A percentile compares a stretch with the other conserved stretches of the same genome.
phyloP scores from a whole-genome alignment of 2,329 filamentous ascomycete species.

The Didymella lethalis region DNA sequence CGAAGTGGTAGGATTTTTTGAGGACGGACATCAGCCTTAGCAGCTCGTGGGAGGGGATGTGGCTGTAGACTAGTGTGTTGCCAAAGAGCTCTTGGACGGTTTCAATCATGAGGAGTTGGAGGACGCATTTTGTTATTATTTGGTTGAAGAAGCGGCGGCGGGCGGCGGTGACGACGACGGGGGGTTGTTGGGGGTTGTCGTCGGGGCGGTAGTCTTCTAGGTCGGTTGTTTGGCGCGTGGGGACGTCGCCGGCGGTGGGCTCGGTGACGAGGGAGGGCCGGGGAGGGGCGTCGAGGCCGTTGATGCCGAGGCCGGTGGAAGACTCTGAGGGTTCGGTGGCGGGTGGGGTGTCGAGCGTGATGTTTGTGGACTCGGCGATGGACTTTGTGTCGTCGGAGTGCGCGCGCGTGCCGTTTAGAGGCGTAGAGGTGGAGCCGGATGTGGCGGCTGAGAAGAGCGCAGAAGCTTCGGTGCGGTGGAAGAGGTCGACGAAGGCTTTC shows the following conservation, averaged over 20 bases:
- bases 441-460: conserved; percentile 90
- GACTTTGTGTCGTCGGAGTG: conserved; percentile 56
- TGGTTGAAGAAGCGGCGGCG: conserved; percentile 97
- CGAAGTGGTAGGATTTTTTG: conserved; percentile 96
- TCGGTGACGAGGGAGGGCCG: conserved; percentile 45
- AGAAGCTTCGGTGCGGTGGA: conserved; percentile 91
- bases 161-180: conserved; percentile 89
- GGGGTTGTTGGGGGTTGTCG: conserved; percentile 75
- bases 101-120: conserved; percentile 98
- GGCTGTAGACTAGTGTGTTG: conserved; percentile 91
- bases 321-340: conserved; percentile 28
- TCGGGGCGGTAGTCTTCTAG: conserved; percentile 90
- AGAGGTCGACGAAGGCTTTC: conserved; percentile 93
- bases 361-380: conserved; percentile 43
- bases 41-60: conserved; percentile 90
- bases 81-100: conserved; percentile 99
- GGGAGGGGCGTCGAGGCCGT: conserved; percentile 46
- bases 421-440: conserved; percentile 54
- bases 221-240: conserved; percentile 51
- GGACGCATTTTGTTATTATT: conserved; percentile 97
- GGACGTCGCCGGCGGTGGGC: conserved; percentile 41
- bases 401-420: conserved; percentile 58
- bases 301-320: conserved; percentile 57
- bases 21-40: conserved; percentile 91
- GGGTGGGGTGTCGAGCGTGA: conserved; percentile 45